Evolutionary conservation across 768 basidiomycete genomes (phyloP).

Genomic region (Tylopilus felleus): DNA sequence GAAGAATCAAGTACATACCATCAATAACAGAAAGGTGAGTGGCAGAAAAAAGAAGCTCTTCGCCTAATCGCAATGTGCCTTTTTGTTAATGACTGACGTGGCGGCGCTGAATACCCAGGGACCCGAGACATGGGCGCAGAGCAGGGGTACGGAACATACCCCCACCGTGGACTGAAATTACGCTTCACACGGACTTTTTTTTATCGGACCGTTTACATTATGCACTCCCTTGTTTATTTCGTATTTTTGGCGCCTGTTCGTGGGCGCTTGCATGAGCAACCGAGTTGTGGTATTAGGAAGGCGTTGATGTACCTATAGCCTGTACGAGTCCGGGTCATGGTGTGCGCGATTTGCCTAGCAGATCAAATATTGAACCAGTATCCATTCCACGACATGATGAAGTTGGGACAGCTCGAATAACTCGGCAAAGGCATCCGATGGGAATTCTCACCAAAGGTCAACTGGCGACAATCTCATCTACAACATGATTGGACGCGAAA

Average conservation of each 20-base stretch:
- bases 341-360: no score
- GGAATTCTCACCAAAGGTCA: no score
- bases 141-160: slow-evolving; percentile 30
- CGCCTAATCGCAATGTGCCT: background rate
- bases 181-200: background rate
- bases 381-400: no score
- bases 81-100: background rate
- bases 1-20: slow-evolving; percentile 40
- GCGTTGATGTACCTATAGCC: no score
- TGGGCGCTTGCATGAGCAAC: background rate
- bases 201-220: background rate
- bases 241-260: background rate
- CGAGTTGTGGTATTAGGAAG: background rate
- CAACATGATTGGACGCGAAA: background rate
- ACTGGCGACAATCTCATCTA: no score
- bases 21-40: slow-evolving; percentile 41
- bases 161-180: slow-evolving; percentile 14
- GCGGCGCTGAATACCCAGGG: slow-evolving; percentile 15
- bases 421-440: no score
- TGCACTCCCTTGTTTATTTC: background rate
- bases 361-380: no score
- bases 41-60: background rate
- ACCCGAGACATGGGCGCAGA: slow-evolving; percentile 30
- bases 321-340: no score
- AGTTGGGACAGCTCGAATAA: no score